Evolutionary conservation across 495 filamentous ascomycete species (phyloP).

Genomic region (Penicillium lividum): DNA sequence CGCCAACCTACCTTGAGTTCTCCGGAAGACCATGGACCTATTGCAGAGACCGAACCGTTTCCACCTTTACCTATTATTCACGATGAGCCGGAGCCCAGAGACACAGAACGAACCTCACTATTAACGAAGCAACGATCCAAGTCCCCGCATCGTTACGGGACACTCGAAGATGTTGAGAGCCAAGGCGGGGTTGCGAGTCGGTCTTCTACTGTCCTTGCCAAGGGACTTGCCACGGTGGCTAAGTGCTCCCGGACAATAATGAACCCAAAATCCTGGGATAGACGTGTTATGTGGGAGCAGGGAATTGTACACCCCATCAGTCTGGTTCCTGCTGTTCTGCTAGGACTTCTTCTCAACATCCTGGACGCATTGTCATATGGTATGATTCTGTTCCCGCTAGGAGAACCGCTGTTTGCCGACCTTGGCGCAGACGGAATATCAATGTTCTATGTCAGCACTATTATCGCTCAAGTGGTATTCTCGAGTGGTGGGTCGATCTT

Average conservation of each 20-base stretch:
- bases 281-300: constrained; percentile 60
- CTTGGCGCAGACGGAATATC: constrained; percentile 93
- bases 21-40: constrained; percentile 26
- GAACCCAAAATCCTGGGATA: constrained; percentile 74
- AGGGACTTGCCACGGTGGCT: constrained; percentile 27
- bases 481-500: constrained; percentile 84
- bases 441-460: constrained; percentile 98
- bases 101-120: constrained; percentile 47
- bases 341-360: constrained; percentile 88
- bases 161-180: constrained; percentile 40
- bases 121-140: constrained; percentile 40
- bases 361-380: constrained; percentile 95
- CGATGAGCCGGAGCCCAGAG: constrained; percentile 23
- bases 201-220: constrained; percentile 18
- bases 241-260: constrained; percentile 28
- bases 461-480: constrained; percentile 91
- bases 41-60: constrained; percentile 18
- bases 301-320: constrained; percentile 65
- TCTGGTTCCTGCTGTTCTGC: constrained; percentile 78
- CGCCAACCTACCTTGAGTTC: constrained; percentile 49
- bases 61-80: constrained; percentile 21
- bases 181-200: constrained; percentile 25
- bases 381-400: constrained; percentile 94
- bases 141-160: constrained; percentile 36
- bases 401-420: constrained; percentile 75